Conservation (phyloP, 139 green algal genomes). For the Haematococcus sp. region DNA sequence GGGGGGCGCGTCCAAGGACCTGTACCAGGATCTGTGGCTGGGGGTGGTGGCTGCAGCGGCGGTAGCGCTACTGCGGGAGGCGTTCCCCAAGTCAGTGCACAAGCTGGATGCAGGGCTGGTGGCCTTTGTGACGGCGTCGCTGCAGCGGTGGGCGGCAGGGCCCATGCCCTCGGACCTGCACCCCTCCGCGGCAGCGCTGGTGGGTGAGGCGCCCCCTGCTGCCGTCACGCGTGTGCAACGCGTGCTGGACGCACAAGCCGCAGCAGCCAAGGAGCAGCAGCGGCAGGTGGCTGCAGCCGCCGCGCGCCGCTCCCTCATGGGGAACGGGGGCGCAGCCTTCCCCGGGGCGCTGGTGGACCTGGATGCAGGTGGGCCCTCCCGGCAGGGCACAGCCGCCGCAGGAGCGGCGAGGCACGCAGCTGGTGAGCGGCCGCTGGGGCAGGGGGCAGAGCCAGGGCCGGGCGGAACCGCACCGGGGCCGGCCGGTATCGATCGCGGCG, state of each 20-base stretch:
- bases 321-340: no score
- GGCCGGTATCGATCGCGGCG: no score
- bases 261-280: no score
- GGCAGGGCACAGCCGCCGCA: no score
- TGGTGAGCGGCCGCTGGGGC: no score
- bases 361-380: no score
- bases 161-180: conserved; percentile 14
- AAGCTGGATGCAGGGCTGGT: conserved; percentile 16
- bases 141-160: conserved; percentile 5
- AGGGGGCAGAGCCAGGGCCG: no score
- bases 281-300: no score
- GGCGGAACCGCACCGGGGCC: no score
- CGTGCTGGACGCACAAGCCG: neutral
- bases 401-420: no score
- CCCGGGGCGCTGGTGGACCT: no score
- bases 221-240: neutral
- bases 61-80: neutral
- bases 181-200: neutral
- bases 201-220: neutral
- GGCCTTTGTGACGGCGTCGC: neutral
- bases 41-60: neutral
- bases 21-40: conserved; percentile 17
- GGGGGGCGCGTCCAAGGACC: conserved; percentile 15
- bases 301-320: no score
- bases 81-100: conserved; percentile 10